Evolutionary conservation across 805 yeast species (phyloP).

Genomic region (Monosporozyma siamensis): DNA sequence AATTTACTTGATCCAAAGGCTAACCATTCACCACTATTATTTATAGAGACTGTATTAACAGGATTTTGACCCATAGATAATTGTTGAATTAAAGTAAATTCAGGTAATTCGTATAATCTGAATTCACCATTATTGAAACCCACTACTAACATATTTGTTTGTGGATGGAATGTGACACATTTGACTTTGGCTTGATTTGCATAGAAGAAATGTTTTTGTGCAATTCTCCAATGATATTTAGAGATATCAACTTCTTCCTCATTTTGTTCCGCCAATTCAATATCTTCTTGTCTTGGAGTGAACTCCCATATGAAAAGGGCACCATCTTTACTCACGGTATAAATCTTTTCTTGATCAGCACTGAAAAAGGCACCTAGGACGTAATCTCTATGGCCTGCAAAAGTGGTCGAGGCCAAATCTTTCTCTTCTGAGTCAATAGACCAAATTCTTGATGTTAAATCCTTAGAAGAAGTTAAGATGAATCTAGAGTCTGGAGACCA

Average conservation of each 20-base stretch:
- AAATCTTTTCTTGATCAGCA: conserved; percentile 78
- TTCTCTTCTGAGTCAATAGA: conserved; percentile 64
- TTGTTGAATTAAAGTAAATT: conserved; percentile 71
- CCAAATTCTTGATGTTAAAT: conserved; percentile 78
- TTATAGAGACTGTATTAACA: conserved; percentile 72
- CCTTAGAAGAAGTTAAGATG: conserved; percentile 77
- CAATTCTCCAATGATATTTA: conserved; percentile 69
- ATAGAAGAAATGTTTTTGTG: conserved; percentile 63
- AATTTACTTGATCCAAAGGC: conserved; percentile 85
- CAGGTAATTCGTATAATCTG: conserved; percentile 80
- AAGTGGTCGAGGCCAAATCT: conserved; percentile 64
- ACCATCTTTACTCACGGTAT: conserved; percentile 90
- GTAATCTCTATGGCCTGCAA: conserved; percentile 88
- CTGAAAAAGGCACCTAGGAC: conserved; percentile 83
- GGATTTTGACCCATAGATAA: conserved; percentile 87
- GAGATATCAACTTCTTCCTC: conserved; percentile 33
- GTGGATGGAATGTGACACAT: conserved; percentile 77
- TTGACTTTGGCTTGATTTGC: conserved; percentile 55
- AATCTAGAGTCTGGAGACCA: conserved; percentile 93
- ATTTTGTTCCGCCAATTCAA: conserved; percentile 36
- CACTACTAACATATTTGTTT: conserved; percentile 63
- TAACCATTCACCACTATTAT: conserved; percentile 88
- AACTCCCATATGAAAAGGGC: conserved; percentile 91
- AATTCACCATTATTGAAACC: conserved; percentile 90
- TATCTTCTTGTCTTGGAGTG: conserved; percentile 44